phyloP scores from a whole-genome alignment of 345 rosid genomes.

The Citrus medica region DNA sequence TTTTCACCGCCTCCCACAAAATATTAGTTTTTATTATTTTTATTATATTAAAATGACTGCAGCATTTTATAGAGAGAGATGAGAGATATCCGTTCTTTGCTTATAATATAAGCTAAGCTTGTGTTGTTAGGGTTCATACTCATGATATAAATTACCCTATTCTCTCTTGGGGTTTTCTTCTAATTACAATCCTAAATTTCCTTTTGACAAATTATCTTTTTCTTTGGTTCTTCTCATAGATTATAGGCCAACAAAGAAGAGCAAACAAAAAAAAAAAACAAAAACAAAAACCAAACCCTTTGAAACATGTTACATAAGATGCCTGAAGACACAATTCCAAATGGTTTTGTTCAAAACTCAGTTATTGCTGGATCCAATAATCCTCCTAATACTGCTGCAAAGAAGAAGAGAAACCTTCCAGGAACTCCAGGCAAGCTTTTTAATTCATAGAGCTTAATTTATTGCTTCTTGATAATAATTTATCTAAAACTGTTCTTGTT shows the following conservation, averaged over 20 bases:
- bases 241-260: conserved; percentile 18
- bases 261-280: too few relatives aligned
- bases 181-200: conserved; percentile 7
- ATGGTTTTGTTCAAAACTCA: conserved; percentile 40
- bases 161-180: conserved; percentile 23
- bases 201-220: conserved; percentile 4
- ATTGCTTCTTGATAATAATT: too few relatives aligned
- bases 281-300: background rate
- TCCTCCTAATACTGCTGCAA: conserved; percentile 28
- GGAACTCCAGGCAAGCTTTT: conserved; percentile 81
- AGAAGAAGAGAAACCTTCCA: conserved; percentile 94
- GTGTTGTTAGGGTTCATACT: conserved; percentile 35
- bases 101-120: conserved; percentile 21
- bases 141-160: conserved; percentile 7
- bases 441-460: background rate
- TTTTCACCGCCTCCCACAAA: conserved; percentile 38
- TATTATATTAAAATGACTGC: conserved; percentile 24
- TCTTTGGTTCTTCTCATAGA: background rate
- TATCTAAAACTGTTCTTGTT: too few relatives aligned
- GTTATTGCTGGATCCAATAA: conserved; percentile 33
- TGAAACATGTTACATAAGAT: conserved; percentile 26
- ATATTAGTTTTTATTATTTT: conserved; percentile 13
- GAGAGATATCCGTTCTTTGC: conserved; percentile 36
- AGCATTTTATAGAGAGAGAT: conserved; percentile 28
- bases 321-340: conserved; percentile 44